Percentiles rank a stretch among this genome's conserved stretches.
phyloP scores from a whole-genome alignment of 106 monocot species.

The Ottelia alismoides region DNA sequence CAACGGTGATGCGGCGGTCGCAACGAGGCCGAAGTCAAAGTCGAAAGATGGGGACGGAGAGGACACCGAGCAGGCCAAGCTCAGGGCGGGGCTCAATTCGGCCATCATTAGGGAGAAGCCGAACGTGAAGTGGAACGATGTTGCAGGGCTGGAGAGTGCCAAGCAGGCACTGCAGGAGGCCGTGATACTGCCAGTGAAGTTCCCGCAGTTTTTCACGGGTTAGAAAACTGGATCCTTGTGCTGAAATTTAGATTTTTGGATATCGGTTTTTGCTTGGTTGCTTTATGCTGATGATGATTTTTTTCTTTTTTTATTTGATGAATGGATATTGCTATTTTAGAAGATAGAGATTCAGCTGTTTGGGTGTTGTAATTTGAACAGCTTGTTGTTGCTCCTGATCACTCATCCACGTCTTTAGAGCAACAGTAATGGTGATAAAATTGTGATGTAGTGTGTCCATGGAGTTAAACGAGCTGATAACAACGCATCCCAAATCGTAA shows the following conservation, averaged over 20 bases:
- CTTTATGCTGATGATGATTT: too few species aligned
- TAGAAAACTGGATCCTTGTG: constrained; percentile 1
- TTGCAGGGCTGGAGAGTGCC: constrained; percentile 68
- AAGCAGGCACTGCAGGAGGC: constrained; percentile 84
- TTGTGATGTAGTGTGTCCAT: too few species aligned
- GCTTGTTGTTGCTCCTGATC: too few species aligned
- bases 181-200: constrained; percentile 71
- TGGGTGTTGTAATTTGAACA: too few species aligned
- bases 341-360: too few species aligned
- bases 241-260: background rate
- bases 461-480: too few species aligned
- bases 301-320: too few species aligned
- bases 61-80: constrained; percentile 59
- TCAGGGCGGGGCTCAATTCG: constrained; percentile 57
- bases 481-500: too few species aligned
- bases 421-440: too few species aligned
- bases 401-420: too few species aligned
- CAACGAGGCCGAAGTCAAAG: constrained; percentile 48
- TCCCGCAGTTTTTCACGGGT: constrained; percentile 80
- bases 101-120: constrained; percentile 79
- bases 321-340: too few species aligned
- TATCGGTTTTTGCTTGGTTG: background rate
- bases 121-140: constrained; percentile 72
- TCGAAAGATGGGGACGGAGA: constrained; percentile 57
- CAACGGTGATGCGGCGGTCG: constrained; percentile 61